A percentile compares a stretch with the other conserved stretches of the same genome.
Conservation (phyloP, 441 rosid genomes). For the Lepidium campestre region DNA sequence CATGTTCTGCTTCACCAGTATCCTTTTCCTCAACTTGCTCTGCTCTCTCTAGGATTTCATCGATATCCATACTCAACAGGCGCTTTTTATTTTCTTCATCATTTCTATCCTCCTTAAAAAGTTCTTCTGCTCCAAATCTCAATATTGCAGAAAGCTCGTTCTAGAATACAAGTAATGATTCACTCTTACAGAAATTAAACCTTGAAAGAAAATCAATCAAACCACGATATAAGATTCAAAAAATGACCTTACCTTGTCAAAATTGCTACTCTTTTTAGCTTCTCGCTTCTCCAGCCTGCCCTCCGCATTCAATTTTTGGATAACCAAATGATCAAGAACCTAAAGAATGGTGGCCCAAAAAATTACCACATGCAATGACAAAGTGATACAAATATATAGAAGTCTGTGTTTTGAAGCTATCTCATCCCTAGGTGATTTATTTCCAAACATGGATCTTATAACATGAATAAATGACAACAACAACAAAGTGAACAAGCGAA, state of each 20-base stretch:
- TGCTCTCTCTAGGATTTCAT: conserved; percentile 97
- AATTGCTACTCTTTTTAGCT: conserved; percentile 78
- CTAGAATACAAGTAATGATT: conserved; percentile 34
- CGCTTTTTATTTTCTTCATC: conserved; percentile 97
- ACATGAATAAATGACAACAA: not conserved
- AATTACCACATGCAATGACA: conserved; percentile 1
- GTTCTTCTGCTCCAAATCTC: conserved; percentile 99
- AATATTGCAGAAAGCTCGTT: conserved; percentile 97
- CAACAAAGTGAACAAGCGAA: not conserved
- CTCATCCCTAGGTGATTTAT: not conserved
- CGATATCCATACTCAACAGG: conserved; percentile 91
- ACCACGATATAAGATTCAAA: not conserved
- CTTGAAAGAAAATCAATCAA: conserved; percentile 7
- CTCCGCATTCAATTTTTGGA: conserved; percentile 99
- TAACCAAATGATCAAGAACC: conserved; percentile 99
- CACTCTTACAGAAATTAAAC: not conserved
- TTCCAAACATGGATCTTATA: conserved; percentile 6
- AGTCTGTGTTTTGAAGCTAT: not conserved
- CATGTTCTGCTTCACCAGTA: conserved; percentile 57
- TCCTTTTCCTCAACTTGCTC: conserved; percentile 95
- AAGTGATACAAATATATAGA: not conserved
- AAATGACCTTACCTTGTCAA: conserved; percentile 77
- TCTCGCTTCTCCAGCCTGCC: conserved; percentile 99
- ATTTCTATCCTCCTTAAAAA: conserved; percentile 91
- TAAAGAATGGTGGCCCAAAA: conserved; percentile 32